These are phyloP conservation scores for Fraxinus xanthoxyloides DNA, from an alignment of 305 asterid species.

Conservation along the genomic window DNA sequence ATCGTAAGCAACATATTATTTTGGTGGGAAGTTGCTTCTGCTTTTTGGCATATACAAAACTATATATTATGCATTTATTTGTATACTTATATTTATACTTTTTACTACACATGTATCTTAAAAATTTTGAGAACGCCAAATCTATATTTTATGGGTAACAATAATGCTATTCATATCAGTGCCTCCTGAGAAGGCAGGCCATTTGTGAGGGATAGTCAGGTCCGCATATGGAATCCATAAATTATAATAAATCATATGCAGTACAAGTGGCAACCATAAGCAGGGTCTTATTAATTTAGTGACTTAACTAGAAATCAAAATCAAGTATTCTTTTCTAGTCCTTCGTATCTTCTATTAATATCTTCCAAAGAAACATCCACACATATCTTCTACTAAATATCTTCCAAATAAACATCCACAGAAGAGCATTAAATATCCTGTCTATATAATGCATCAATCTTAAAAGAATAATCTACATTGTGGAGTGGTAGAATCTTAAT, in stretches of 20 bases:
- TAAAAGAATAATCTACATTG: neutral
- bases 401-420: neutral
- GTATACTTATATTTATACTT: neutral
- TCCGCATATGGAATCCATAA: neutral
- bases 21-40: neutral
- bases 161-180: neutral
- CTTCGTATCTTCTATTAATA: neutral
- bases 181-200: neutral
- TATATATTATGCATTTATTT: neutral
- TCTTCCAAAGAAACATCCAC: neutral
- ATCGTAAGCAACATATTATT: neutral
- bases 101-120: neutral
- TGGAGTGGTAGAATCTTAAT: neutral
- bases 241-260: neutral
- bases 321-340: neutral
- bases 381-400: neutral
- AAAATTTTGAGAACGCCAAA: neutral
- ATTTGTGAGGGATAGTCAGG: neutral
- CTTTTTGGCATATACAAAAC: neutral
- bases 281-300: neutral
- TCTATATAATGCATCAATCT: neutral
- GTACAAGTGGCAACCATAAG: neutral
- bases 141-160: neutral
- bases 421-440: neutral
- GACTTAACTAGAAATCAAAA: neutral